Conservation (phyloP, 2,329 filamentous ascomycete species). For the Grosmannia penicillata region DNA sequence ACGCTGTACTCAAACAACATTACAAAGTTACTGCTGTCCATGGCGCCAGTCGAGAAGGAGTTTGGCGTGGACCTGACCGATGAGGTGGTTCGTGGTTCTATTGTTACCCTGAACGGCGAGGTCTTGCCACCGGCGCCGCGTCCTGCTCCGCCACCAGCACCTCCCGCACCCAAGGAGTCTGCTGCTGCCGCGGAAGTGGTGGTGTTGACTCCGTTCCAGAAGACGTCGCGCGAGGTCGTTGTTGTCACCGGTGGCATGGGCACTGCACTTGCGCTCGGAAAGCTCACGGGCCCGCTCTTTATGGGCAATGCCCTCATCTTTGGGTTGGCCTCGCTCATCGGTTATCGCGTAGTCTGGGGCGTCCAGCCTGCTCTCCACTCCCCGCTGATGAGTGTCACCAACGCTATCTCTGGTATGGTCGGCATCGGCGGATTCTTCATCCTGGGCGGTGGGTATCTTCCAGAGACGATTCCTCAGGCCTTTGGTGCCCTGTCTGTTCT, state of each 20-base stretch:
- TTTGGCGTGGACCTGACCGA: constrained; percentile 72
- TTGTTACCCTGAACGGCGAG: constrained; percentile 66
- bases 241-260: constrained; percentile 66
- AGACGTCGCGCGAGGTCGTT: constrained; percentile 60
- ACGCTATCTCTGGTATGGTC: constrained; percentile 84
- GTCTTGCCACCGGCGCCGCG: constrained; percentile 63
- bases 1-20: constrained; percentile 91
- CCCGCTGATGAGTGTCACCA: constrained; percentile 84
- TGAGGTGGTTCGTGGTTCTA: constrained; percentile 73
- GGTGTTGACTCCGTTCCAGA: constrained; percentile 69
- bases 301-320: constrained; percentile 84
- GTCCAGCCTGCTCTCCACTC: constrained; percentile 73
- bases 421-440: constrained; percentile 80
- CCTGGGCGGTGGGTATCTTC: constrained; percentile 67
- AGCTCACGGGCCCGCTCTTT: constrained; percentile 67
- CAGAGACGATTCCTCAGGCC: constrained; percentile 62
- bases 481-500: constrained; percentile 71
- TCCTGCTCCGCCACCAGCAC: constrained; percentile 42
- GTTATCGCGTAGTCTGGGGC: constrained; percentile 81
- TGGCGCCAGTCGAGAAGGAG: constrained; percentile 60
- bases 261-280: constrained; percentile 59
- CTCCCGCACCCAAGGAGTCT: constrained; percentile 37
- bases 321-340: constrained; percentile 68
- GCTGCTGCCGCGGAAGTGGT: constrained; percentile 42
- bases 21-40: constrained; percentile 73